A percentile compares a stretch with the other conserved stretches of the same genome.
Conservation (phyloP, 805 yeast species). For the Vanderwaltozyma verrucispora region DNA sequence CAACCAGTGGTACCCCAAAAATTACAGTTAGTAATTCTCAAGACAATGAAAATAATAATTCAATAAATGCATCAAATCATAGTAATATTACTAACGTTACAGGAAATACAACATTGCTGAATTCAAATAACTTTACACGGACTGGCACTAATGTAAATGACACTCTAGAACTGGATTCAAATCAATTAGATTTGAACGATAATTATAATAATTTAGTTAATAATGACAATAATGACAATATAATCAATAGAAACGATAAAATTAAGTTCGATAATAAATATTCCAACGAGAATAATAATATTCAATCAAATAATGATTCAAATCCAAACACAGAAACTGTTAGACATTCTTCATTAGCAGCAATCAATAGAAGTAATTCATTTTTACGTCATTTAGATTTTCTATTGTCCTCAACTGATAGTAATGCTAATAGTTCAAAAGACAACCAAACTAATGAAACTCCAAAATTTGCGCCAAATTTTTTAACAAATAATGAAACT, state of each 20-base stretch:
- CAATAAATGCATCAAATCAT: not conserved
- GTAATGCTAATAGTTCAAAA: too few relatives aligned
- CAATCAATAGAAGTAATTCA: conserved; percentile 17
- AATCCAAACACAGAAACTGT: conserved; percentile 2
- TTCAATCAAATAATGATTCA: not conserved
- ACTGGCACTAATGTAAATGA: not conserved
- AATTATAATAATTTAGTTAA: too few relatives aligned
- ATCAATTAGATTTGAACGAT: too few relatives aligned
- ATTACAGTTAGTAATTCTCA: conserved; percentile 1
- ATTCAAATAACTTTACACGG: not conserved
- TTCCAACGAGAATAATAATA: not conserved
- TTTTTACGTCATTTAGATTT: conserved; percentile 31
- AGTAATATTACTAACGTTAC: too few relatives aligned
- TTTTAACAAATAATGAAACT: not conserved
- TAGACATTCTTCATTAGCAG: conserved; percentile 8
- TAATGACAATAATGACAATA: not conserved
- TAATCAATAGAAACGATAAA: not conserved
- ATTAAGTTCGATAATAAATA: not conserved
- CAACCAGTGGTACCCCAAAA: conserved; percentile 28
- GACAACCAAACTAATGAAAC: not conserved
- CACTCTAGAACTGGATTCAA: conserved; percentile 1
- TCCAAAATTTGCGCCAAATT: not conserved
- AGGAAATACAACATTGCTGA: not conserved
- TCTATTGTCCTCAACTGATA: conserved; percentile 18
- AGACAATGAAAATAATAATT: not conserved